These are phyloP conservation scores for Paxillus rubicundulus DNA, from an alignment of 768 basidiomycete genomes.

Conservation along the genomic window DNA sequence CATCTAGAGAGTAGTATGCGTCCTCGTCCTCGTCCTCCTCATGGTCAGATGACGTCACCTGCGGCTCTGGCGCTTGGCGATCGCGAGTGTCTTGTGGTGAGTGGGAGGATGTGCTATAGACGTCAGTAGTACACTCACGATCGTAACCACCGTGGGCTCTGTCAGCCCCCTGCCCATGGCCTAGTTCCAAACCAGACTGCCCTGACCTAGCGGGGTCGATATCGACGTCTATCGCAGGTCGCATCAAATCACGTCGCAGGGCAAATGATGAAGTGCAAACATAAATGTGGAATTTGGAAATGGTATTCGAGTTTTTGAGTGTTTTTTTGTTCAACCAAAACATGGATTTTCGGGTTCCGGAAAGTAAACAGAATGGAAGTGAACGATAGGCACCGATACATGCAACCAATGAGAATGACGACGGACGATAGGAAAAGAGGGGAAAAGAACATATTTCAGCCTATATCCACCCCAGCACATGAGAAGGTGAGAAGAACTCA, in stretches of 20 bases:
- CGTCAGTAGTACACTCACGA: slow-evolving; percentile 11
- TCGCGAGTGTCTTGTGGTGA: slow-evolving; percentile 17
- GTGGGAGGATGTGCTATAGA: slow-evolving; percentile 24
- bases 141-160: slow-evolving; percentile 1
- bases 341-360: slow-evolving; percentile 3
- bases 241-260: too few species aligned
- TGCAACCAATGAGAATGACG: slow-evolving; percentile 11
- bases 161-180: not conserved
- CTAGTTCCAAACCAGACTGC: not conserved
- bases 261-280: not conserved
- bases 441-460: slow-evolving; percentile 70
- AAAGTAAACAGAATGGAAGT: not conserved
- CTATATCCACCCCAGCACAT: slow-evolving; percentile 51
- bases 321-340: too few species aligned
- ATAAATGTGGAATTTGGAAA: slow-evolving; percentile 7
- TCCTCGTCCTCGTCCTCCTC: slow-evolving; percentile 35
- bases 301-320: slow-evolving; percentile 9
- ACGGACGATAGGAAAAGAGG: slow-evolving; percentile 41
- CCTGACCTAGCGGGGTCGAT: not conserved
- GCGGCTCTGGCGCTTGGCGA: slow-evolving; percentile 5
- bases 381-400: slow-evolving; percentile 12
- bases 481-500: slow-evolving; percentile 54
- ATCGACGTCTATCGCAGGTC: slow-evolving; percentile 5
- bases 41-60: slow-evolving; percentile 9
- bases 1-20: slow-evolving; percentile 30